Conservation (phyloP, 139 green algal species). For the Chlorella sp. region DNA sequence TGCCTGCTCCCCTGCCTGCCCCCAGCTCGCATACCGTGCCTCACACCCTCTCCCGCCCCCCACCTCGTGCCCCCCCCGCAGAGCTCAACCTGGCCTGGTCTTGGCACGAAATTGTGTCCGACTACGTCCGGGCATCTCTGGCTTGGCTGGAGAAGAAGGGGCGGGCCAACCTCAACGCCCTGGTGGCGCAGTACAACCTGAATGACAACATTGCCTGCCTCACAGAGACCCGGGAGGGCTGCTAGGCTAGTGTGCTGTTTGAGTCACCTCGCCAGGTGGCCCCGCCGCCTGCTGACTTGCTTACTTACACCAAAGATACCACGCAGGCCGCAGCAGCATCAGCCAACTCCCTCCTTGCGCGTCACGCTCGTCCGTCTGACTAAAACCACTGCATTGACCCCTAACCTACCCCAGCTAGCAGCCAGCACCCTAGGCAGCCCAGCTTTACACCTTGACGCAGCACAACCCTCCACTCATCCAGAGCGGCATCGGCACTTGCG, state of each 20-base stretch:
- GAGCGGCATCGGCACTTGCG: too few species aligned
- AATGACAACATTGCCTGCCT: constrained; percentile 17
- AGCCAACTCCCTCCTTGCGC: too few species aligned
- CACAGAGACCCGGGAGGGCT: neutral
- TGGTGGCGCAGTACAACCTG: constrained; percentile 7
- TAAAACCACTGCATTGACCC: neutral
- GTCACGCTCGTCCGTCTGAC: neutral
- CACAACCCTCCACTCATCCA: too few species aligned
- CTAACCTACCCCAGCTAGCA: neutral
- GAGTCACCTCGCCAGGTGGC: too few species aligned
- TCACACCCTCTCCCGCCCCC: neutral
- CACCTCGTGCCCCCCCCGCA: neutral
- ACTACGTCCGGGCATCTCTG: constrained; percentile 17
- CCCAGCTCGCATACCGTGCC: neutral
- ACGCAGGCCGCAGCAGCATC: neutral
- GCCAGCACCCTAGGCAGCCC: neutral
- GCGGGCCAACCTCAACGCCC: neutral
- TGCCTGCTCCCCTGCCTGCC: too few species aligned
- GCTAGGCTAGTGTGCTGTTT: neutral
- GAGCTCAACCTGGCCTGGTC: constrained; percentile 27
- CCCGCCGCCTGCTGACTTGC: neutral
- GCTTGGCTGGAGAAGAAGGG: constrained; percentile 9
- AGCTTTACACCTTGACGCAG: too few species aligned
- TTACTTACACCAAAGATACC: neutral
- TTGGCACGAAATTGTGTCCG: constrained; percentile 29